Conservation (phyloP, 164 flowering plant species). For the Akebia trifoliata region DNA sequence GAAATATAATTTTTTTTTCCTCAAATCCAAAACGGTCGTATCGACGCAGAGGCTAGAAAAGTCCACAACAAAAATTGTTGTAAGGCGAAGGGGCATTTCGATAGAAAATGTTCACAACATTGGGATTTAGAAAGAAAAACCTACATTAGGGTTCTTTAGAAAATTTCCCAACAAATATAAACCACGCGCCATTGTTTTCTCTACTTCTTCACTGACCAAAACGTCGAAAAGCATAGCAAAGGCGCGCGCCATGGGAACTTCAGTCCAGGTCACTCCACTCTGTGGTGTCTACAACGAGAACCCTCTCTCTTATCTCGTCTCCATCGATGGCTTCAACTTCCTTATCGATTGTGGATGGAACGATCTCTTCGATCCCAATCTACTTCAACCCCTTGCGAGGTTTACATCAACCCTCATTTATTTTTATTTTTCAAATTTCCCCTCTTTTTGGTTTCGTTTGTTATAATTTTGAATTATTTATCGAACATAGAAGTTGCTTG, state of each 20-base stretch:
- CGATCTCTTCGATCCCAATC: constrained; percentile 72
- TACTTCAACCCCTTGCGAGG: constrained; percentile 89
- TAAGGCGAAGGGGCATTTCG: no score
- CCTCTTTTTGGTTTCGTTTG: not conserved
- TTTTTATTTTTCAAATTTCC: not conserved
- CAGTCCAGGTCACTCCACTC: constrained; percentile 89
- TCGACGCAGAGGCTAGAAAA: no score
- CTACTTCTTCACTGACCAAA: no score
- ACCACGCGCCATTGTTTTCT: no score
- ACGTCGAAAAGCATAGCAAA: no score
- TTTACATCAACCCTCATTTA: constrained; percentile 5
- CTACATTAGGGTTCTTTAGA: no score
- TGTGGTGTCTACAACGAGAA: constrained; percentile 85
- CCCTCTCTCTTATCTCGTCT: constrained; percentile 75
- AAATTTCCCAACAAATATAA: no score
- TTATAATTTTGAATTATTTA: not conserved
- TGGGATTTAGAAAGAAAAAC: no score
- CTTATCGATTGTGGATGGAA: constrained; percentile 96
- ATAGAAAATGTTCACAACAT: no score
- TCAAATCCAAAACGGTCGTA: no score
- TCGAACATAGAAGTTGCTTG: not conserved
- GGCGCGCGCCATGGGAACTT: constrained; percentile 65
- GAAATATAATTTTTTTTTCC: no score
- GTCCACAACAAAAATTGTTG: no score
- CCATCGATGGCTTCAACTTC: constrained; percentile 90